A percentile compares a stretch with the other conserved stretches of the same genome.
These are phyloP conservation scores for Rosa multiflora DNA, from an alignment of 306 rosid species.

Conservation along the genomic window DNA sequence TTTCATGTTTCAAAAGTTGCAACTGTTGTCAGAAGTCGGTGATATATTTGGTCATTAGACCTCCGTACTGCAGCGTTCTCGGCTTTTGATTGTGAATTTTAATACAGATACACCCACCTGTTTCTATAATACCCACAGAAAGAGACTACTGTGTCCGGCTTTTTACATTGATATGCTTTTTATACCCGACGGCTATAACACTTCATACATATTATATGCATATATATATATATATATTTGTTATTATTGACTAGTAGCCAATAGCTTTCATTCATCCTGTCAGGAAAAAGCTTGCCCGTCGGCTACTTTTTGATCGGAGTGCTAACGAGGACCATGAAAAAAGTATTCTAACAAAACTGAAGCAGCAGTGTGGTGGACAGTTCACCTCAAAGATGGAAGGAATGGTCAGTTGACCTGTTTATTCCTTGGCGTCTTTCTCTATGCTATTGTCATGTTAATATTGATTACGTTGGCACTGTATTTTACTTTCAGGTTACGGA, in stretches of 20 bases:
- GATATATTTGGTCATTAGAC: neutral
- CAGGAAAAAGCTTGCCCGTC: conserved; percentile 91
- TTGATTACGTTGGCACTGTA: neutral
- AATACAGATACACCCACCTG: neutral
- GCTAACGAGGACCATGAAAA: conserved; percentile 79
- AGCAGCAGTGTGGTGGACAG: conserved; percentile 84
- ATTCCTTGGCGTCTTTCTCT: neutral
- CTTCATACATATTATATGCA: neutral
- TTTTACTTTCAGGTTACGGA: conserved; percentile 63
- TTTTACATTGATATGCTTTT: neutral
- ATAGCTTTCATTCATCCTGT: neutral
- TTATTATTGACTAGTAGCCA: neutral
- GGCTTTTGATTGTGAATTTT: neutral
- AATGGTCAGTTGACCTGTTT: conserved; percentile 57
- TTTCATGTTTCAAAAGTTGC: neutral
- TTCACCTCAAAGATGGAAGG: conserved; percentile 98
- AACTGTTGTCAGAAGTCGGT: neutral
- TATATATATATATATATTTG: neutral
- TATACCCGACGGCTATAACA: neutral
- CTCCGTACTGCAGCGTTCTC: neutral
- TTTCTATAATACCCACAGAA: neutral
- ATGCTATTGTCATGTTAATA: neutral
- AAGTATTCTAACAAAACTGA: conserved; percentile 59
- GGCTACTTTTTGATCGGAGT: conserved; percentile 84
- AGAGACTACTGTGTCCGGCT: neutral